Evolutionary conservation across 139 green algal genomes (phyloP).

Genomic region (Auxenochlorella pyrenoidosa): DNA sequence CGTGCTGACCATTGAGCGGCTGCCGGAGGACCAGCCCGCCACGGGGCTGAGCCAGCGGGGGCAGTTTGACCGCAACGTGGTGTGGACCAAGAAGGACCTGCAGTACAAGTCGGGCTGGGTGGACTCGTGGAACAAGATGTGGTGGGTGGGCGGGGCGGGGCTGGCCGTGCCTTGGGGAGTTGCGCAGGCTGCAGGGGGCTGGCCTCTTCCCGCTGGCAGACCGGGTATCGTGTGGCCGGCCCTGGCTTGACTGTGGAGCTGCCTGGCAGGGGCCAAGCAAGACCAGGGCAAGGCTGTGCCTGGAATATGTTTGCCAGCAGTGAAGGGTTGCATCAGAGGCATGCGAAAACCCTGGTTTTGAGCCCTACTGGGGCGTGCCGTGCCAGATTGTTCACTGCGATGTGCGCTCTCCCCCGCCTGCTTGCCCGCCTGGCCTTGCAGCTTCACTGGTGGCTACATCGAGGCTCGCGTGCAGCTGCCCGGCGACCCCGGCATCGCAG

Average conservation of each 20-base stretch:
- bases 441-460: slow-evolving; percentile 57
- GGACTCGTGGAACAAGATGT: slow-evolving; percentile 69
- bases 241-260: background rate
- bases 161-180: too few species aligned
- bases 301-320: too few species aligned
- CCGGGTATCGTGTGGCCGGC: too few species aligned
- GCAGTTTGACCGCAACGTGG: too few species aligned
- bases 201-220: too few species aligned
- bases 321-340: too few species aligned
- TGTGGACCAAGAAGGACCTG: slow-evolving; percentile 1
- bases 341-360: too few species aligned
- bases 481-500: slow-evolving; percentile 42
- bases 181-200: too few species aligned
- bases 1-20: slow-evolving; percentile 42
- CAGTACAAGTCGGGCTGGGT: slow-evolving; percentile 51
- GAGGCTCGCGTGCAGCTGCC: slow-evolving; percentile 60
- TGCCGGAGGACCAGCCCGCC: background rate
- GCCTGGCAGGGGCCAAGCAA: background rate
- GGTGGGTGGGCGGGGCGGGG: slow-evolving; percentile 41
- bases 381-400: too few species aligned
- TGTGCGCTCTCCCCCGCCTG: too few species aligned
- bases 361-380: too few species aligned
- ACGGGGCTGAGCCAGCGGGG: slow-evolving; percentile 17
- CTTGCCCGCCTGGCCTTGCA: background rate
- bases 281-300: too few species aligned